A percentile compares a stretch with the other conserved stretches of the same genome.
Evolutionary conservation across 2,329 filamentous ascomycete genomes (phyloP).

Genomic region (Trichoderma atrobrunneum): DNA sequence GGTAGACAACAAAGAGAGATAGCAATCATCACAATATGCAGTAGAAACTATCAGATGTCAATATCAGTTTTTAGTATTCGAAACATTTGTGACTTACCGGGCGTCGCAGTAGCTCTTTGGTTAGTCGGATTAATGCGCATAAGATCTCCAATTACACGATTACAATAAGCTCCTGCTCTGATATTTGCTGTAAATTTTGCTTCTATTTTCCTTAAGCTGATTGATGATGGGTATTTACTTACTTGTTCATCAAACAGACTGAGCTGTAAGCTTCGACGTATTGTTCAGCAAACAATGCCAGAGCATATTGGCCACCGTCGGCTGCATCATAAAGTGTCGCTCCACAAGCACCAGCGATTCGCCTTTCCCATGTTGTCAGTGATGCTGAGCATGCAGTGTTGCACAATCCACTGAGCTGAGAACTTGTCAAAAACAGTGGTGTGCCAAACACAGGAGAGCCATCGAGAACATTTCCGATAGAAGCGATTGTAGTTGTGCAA

Average conservation of each 20-base stretch:
- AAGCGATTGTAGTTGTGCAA: not conserved
- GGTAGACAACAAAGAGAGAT: not conserved
- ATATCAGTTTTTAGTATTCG: not conserved
- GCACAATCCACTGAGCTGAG: not conserved
- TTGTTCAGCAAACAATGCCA: not conserved
- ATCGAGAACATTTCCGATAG: not conserved
- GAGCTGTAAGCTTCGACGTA: not conserved
- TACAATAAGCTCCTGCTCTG: not conserved
- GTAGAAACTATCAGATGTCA: not conserved
- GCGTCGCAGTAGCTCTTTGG: not conserved
- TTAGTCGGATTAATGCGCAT: not conserved
- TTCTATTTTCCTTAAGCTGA: not conserved
- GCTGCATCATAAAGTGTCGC: not conserved
- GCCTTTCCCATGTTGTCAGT: not conserved
- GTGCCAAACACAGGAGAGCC: not conserved
- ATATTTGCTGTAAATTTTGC: not conserved
- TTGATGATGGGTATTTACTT: not conserved
- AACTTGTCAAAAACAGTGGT: not conserved
- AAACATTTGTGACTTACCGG: not conserved
- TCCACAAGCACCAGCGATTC: not conserved
- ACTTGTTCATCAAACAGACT: not conserved
- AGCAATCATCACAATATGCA: not conserved
- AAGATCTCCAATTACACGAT: not conserved
- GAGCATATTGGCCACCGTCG: not conserved
- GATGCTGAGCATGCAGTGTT: not conserved